phyloP scores from a whole-genome alignment of 2,329 filamentous ascomycete genomes.

The Hypoxylon sp. region DNA sequence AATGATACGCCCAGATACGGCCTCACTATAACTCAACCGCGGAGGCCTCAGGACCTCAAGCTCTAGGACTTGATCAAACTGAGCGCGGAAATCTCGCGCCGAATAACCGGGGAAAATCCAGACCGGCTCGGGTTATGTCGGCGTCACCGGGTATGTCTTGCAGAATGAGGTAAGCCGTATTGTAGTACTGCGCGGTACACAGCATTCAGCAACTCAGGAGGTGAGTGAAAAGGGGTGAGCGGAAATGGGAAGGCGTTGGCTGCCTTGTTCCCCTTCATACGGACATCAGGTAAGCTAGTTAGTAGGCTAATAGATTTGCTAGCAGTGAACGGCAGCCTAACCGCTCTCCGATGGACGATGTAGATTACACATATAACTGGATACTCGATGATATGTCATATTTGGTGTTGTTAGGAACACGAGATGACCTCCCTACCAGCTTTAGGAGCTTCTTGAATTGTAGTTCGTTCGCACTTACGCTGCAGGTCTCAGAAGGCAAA shows the following conservation, averaged over 20 bases:
- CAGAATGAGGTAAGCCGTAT: constrained; percentile 5
- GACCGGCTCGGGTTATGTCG: neutral
- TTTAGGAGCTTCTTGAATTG: neutral
- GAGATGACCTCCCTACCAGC: neutral
- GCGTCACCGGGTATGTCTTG: neutral
- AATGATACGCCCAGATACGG: neutral
- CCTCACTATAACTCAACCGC: neutral
- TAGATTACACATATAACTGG: neutral
- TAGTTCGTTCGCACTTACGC: neutral
- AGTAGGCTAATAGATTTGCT: neutral
- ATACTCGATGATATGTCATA: neutral
- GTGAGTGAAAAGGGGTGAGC: neutral
- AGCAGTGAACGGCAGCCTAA: neutral
- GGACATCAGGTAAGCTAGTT: neutral
- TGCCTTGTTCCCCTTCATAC: neutral
- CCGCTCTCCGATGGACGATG: neutral
- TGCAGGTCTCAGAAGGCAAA: neutral
- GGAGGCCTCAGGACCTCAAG: neutral
- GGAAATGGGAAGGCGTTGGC: neutral
- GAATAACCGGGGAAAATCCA: neutral
- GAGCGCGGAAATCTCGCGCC: neutral
- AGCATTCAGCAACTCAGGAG: neutral
- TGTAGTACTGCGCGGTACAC: neutral
- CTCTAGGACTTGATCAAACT: neutral
- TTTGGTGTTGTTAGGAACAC: neutral